Evolutionary conservation across 257 asterid genomes (phyloP), one percentile per base, ranked within the genome.

Genomic region (Solanum acaule): DNA sequence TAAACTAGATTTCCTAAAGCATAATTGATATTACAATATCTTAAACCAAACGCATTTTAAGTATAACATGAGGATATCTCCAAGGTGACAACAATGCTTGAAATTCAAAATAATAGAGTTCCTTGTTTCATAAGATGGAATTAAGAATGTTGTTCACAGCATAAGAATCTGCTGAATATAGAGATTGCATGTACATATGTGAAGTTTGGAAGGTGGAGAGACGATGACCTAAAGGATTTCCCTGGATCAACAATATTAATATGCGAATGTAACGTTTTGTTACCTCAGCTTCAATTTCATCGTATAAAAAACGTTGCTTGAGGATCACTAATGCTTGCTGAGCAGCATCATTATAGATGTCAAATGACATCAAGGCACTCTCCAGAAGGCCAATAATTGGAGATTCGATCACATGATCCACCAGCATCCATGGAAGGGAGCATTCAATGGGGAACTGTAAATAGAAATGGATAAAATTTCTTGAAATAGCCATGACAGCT

Each of bases 281-380:
- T 94, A 97, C 99, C 99, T 96, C 99, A n/a, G 99, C 99, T 92
- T 97, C 99, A 81, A 97, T 93, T 93, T 97, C 99, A 93, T 97
- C 99, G 71, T 97, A 97, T 86, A 97, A 99, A 91, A 95, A 96
- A 15, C 99, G 96, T 92, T 97, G 99, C 95, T 97, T 95, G 91
- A 96, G 98, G 91, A 93, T 93, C 86, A 94, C 98, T 67, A 97
- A 93, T 88, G 98, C 99, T 83, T 96, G 98, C 90, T 97, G 99
- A 87, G 99, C 98, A 89, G 99, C 98, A 93, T 97, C 99, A 88
- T 96, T 97, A 87, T 97, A 97, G 92, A 97, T 96, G 90, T 97
- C 99, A 87, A 97, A 97, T 49, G 99, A 98, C 95, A 95, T 96
- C 91, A 97, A 90, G 77, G 93, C 90, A 84, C 97, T 95, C 94